Evolutionary conservation across 2,329 filamentous ascomycete species (phyloP), one percentile per base, ranked within the genome.

Genomic region (Clonostachys solani): DNA sequence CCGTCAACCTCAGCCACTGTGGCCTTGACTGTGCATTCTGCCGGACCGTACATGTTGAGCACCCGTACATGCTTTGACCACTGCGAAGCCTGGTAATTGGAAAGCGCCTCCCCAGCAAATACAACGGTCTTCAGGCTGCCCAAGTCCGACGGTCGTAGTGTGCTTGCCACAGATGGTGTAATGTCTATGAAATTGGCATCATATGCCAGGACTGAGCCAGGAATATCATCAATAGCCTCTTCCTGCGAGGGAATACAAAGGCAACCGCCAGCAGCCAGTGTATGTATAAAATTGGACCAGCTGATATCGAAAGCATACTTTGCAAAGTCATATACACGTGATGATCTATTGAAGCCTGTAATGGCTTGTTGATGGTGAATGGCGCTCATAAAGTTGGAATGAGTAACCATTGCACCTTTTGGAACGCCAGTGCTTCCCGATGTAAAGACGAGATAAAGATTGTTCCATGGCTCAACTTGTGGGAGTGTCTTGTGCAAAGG

Each of bases 1-100:
- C 38, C 16, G 5, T 40, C 41, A 12, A 47, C 37, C n/a, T 19
- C 19, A n/a, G 65, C 64, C 44, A 64, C 66, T 2, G 33, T 29
- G 23, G 46, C 47, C 5, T 45, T n/a, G 18, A 34, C 16, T 8
- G 47, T 48, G 49, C 72, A 75, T 51, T 75, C 73, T 1, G 68
- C 72, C 1, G 73, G 72, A 0, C 73, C 72, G 43, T 74, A 75
- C 1, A 64, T 67, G 44, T 72, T 44, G 12, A 48, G 15, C 15
- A 38, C 36, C 4, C 36, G 15, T n/a, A 4, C 12, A n/a, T 18
- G 36, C 1, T 37, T 36, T 33, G 36, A 38, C 43, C 16, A 47
- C 51, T 50, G 55, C 5, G 12, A 51, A 37, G 8, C 51, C 45
- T 12, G 46, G 38, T 10, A 16, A 45, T 17, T 17, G 42, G 35